A percentile compares a stretch with the other conserved stretches of the same genome.
Conservation (phyloP, 176 grass and related monocot species). For the Oropetium thomaeum region DNA sequence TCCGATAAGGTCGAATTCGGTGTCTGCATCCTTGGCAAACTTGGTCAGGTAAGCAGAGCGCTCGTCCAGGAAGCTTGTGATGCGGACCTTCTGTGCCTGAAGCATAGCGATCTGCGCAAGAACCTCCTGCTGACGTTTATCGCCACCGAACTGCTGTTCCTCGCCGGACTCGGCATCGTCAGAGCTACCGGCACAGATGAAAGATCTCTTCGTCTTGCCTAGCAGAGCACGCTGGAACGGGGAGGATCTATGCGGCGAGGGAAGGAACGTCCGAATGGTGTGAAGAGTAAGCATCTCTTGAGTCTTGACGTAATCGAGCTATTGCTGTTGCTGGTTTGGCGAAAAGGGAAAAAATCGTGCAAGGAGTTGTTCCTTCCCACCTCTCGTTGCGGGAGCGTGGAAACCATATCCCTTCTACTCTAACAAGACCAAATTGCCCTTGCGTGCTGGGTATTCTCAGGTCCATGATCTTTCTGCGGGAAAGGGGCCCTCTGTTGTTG, state of each 20-base stretch:
- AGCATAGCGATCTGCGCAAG: constrained; percentile 79
- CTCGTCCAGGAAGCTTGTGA: constrained; percentile 74
- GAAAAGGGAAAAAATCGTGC: constrained; percentile 9
- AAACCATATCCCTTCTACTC: constrained; percentile 40
- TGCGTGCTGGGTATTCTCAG: constrained; percentile 30
- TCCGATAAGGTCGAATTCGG: constrained; percentile 72
- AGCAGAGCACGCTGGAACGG: constrained; percentile 7
- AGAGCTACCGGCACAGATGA: constrained; percentile 35
- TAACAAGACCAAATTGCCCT: constrained; percentile 45
- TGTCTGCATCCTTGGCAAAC: constrained; percentile 71
- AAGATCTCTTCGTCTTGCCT: constrained; percentile 31
- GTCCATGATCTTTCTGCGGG: constrained; percentile 26
- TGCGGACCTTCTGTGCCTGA: constrained; percentile 71
- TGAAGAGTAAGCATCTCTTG: constrained; percentile 64
- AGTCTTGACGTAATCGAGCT: constrained; percentile 3
- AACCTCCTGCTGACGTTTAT: constrained; percentile 68
- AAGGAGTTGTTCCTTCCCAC: constrained; percentile 26
- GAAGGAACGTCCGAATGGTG: constrained; percentile 44
- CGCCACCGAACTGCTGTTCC: constrained; percentile 37
- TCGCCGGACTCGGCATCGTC: constrained; percentile 40
- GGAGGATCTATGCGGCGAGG: constrained; percentile 37
- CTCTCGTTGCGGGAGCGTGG: constrained; percentile 31
- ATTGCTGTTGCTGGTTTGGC: constrained; percentile 34
- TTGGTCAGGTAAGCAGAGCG: constrained; percentile 69
- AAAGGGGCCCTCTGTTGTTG: neutral